Evolutionary conservation across 164 flowering plant genomes (phyloP).

Genomic region (Sedum album): DNA sequence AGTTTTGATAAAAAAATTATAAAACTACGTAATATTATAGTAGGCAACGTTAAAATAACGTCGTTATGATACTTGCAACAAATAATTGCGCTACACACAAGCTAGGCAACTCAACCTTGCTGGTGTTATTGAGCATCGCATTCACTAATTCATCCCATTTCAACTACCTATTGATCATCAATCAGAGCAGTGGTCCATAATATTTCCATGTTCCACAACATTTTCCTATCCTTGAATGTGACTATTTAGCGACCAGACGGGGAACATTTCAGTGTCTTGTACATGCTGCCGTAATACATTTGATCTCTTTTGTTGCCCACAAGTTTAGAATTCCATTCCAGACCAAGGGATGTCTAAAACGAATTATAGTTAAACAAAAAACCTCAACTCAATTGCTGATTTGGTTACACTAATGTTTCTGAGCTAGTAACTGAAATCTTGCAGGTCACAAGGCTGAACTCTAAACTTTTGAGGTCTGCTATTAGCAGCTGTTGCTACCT

Average conservation of each 20-base stretch:
- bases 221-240: not conserved
- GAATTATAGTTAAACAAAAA: no score
- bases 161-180: not conserved
- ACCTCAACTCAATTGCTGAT: no score
- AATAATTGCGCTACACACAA: no score
- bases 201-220: not conserved
- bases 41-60: no score
- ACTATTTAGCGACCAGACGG: not conserved
- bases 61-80: no score
- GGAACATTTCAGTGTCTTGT: conserved; percentile 1
- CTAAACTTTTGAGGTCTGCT: no score
- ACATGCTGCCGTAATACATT: not conserved
- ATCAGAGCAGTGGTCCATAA: not conserved
- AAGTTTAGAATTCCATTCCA: not conserved
- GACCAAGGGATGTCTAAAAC: not conserved
- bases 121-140: not conserved
- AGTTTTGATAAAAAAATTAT: no score
- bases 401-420: no score
- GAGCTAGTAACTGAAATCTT: no score
- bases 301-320: not conserved
- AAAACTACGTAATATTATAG: no score
- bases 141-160: not conserved
- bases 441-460: no score
- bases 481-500: not conserved
- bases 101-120: not conserved